These are phyloP conservation scores for Phytophthora megakarya DNA, from an alignment of 352 stramenopile species.

Conservation along the genomic window DNA sequence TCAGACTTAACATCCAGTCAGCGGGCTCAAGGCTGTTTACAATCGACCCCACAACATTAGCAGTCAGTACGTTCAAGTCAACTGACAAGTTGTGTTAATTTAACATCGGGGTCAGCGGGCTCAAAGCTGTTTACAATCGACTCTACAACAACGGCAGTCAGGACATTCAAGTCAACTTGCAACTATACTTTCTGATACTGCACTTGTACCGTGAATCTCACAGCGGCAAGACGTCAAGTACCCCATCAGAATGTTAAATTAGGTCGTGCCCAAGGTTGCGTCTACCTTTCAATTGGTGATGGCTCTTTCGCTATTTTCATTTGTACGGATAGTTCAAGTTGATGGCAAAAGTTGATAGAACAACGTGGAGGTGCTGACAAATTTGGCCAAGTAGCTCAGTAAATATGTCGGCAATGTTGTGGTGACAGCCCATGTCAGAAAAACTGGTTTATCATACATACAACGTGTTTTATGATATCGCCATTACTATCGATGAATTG, in stretches of 20 bases:
- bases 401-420: conserved; percentile 29
- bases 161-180: conserved; percentile 19
- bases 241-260: no score
- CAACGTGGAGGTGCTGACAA: conserved; percentile 35
- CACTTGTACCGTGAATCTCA: conserved; percentile 38
- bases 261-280: conserved; percentile 37
- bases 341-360: conserved; percentile 7
- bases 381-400: conserved; percentile 29
- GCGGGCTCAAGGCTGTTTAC: no score
- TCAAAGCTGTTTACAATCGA: not conserved
- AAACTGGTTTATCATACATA: conserved; percentile 41
- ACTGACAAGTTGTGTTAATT: no score
- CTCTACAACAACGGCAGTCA: conserved; percentile 6
- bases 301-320: conserved; percentile 29
- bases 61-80: no score
- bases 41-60: no score
- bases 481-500: conserved; percentile 38
- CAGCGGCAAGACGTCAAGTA: conserved; percentile 22
- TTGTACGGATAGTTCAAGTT: conserved; percentile 36
- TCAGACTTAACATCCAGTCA: no score
- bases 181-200: conserved; percentile 17
- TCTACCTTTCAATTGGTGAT: conserved; percentile 34
- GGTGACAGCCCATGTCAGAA: conserved; percentile 22
- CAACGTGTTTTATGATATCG: conserved; percentile 42
- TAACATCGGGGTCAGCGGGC: not conserved